Percentiles rank a stretch among this genome's conserved stretches.
phyloP scores from a whole-genome alignment of 1,284 basidiomycete genomes.

The Inonotus obliquus region DNA sequence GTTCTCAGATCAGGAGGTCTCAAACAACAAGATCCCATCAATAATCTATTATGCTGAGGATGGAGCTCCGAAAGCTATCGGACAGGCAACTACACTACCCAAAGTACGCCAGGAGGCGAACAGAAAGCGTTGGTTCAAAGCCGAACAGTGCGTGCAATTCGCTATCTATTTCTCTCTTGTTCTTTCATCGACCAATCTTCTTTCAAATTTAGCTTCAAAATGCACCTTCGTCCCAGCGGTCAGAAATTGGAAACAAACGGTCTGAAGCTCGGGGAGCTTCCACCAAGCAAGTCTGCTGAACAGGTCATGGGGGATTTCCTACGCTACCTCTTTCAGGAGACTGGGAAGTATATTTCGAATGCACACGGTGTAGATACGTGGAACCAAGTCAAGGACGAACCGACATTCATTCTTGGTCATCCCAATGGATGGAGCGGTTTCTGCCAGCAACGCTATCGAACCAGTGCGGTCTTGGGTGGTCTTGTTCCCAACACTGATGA shows the following conservation, averaged over 20 bases:
- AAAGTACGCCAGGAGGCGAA: conserved; percentile 55
- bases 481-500: conserved; percentile 65
- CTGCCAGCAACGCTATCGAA: conserved; percentile 70
- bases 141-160: conserved; percentile 52
- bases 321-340: conserved; percentile 64
- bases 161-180: background rate
- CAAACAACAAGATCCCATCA: conserved; percentile 75
- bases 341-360: conserved; percentile 68
- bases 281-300: conserved; percentile 55
- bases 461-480: conserved; percentile 59
- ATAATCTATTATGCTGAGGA: conserved; percentile 62
- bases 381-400: conserved; percentile 58
- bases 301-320: conserved; percentile 76
- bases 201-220: conserved; percentile 58
- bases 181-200: background rate
- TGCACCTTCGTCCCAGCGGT: conserved; percentile 56
- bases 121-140: conserved; percentile 67
- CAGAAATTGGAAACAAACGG: conserved; percentile 78
- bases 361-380: conserved; percentile 54
- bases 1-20: conserved; percentile 40
- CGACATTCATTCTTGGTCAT: conserved; percentile 66
- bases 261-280: conserved; percentile 55
- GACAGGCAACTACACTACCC: conserved; percentile 65
- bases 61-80: conserved; percentile 63
- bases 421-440: conserved; percentile 80